Evolutionary conservation across 2,329 filamentous ascomycete species (phyloP).

Genomic region (Botryotinia narcissicola): DNA sequence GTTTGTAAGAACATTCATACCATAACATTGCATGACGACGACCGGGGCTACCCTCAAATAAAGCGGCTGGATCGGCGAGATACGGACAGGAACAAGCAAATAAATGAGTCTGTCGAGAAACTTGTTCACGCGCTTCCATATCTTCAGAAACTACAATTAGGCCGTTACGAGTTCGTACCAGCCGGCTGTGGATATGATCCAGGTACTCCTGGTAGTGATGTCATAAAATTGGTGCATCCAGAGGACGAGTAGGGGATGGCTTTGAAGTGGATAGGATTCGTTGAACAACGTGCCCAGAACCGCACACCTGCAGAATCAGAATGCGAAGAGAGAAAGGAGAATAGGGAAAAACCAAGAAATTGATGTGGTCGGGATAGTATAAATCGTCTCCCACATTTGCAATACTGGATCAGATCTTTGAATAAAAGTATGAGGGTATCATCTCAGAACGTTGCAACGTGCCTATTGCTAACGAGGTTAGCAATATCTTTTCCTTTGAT

Average conservation of each 20-base stretch:
- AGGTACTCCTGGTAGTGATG: neutral
- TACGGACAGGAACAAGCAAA: neutral
- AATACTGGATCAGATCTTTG: accelerated
- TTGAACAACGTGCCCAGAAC: neutral
- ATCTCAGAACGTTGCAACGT: accelerated
- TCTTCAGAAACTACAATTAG: neutral
- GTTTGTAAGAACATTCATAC: neutral
- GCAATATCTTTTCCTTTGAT: too few relatives aligned
- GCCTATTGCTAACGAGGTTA: too few relatives aligned
- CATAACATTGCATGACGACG: neutral
- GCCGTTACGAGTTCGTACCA: neutral
- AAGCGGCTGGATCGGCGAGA: neutral
- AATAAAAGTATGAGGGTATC: too few relatives aligned
- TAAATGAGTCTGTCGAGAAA: neutral
- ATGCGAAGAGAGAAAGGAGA: neutral
- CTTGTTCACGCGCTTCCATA: neutral
- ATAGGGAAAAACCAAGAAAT: neutral
- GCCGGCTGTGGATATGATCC: neutral
- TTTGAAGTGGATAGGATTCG: neutral
- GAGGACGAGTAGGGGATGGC: neutral
- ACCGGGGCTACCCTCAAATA: neutral
- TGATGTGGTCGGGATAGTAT: neutral
- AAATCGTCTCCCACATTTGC: accelerated
- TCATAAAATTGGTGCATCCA: neutral
- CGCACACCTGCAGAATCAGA: neutral